These are phyloP conservation scores for Chaetomium fimeti DNA, from an alignment of 495 filamentous ascomycete species.

Conservation along the genomic window DNA sequence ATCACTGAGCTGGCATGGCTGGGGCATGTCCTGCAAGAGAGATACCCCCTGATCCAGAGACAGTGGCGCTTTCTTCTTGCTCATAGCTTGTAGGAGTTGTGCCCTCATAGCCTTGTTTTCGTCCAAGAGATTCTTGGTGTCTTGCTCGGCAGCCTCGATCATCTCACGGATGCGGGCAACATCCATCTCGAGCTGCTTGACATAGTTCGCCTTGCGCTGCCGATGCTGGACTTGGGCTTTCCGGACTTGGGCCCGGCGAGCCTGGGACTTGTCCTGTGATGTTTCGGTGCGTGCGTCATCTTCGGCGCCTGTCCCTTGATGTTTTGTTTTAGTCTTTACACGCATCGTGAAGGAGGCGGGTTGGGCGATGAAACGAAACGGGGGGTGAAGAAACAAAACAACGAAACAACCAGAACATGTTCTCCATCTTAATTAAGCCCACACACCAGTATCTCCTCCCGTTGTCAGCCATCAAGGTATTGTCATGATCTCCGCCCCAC, in stretches of 20 bases:
- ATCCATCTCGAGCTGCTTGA: conserved; percentile 52
- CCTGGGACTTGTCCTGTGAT: conserved; percentile 36
- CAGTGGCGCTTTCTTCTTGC: not conserved
- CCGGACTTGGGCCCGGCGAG: conserved; percentile 49
- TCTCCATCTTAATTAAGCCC: not conserved
- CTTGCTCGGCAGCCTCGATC: conserved; percentile 40
- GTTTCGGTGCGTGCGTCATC: conserved; percentile 1
- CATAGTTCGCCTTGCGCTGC: conserved; percentile 53
- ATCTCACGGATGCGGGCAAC: conserved; percentile 44
- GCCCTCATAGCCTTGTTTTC: conserved; percentile 40
- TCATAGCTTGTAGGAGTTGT: not conserved
- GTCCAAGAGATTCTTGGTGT: conserved; percentile 31
- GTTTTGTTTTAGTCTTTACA: conserved; percentile 10
- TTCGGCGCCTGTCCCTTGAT: not conserved
- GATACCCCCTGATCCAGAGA: conserved; percentile 12
- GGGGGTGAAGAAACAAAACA: not conserved
- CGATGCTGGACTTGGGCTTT: conserved; percentile 54
- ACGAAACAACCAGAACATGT: not conserved
- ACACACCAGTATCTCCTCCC: not conserved
- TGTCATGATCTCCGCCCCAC: not conserved
- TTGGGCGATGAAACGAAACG: not conserved
- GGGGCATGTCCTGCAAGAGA: not conserved
- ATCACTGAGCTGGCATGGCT: conserved; percentile 1
- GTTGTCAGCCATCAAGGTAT: not conserved
- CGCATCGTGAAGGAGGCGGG: not conserved